These are phyloP conservation scores for Tuber umbilicatum DNA, from an alignment of 495 filamentous ascomycete species.

Conservation along the genomic window DNA sequence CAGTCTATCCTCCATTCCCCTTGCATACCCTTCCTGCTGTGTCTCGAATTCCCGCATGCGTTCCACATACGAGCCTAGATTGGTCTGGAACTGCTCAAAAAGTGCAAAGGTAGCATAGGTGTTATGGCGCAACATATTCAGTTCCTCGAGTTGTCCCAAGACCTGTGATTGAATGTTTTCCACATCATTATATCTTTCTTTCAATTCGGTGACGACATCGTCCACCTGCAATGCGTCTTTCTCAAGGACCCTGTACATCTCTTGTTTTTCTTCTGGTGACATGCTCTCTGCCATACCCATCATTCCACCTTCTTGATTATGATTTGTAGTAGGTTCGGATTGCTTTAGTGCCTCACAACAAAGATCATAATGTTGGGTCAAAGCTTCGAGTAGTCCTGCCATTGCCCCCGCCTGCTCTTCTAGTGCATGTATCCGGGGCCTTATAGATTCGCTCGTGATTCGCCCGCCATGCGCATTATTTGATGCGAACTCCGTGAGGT, in stretches of 20 bases:
- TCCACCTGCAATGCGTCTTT: slow-evolving; percentile 83
- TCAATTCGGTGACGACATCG: slow-evolving; percentile 79
- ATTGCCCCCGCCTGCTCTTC: slow-evolving; percentile 75
- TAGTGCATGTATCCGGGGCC: slow-evolving; percentile 62
- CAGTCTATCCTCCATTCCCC: slow-evolving; percentile 59
- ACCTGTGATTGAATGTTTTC: slow-evolving; percentile 59
- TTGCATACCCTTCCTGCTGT: slow-evolving; percentile 69
- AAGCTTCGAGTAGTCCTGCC: slow-evolving; percentile 69
- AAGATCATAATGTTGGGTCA: slow-evolving; percentile 89
- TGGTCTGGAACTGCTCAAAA: slow-evolving; percentile 60
- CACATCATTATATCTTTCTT: slow-evolving; percentile 68
- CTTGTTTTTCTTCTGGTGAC: slow-evolving; percentile 64
- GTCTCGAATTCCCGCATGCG: slow-evolving; percentile 63
- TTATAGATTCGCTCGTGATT: slow-evolving; percentile 50
- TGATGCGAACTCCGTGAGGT: slow-evolving; percentile 40
- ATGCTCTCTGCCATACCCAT: slow-evolving; percentile 61
- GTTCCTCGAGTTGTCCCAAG: slow-evolving; percentile 51
- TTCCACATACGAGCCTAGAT: slow-evolving; percentile 61
- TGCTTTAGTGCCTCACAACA: slow-evolving; percentile 88
- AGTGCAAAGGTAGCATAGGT: slow-evolving; percentile 56
- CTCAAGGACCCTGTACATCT: slow-evolving; percentile 75
- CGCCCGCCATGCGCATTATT: slow-evolving; percentile 39
- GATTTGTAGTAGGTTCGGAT: slow-evolving; percentile 67
- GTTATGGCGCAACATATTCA: slow-evolving; percentile 48
- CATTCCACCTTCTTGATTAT: slow-evolving; percentile 55